These are phyloP conservation scores for Aspergillus aculeatus DNA, from an alignment of 2,329 filamentous ascomycete genomes.

Conservation along the genomic window DNA sequence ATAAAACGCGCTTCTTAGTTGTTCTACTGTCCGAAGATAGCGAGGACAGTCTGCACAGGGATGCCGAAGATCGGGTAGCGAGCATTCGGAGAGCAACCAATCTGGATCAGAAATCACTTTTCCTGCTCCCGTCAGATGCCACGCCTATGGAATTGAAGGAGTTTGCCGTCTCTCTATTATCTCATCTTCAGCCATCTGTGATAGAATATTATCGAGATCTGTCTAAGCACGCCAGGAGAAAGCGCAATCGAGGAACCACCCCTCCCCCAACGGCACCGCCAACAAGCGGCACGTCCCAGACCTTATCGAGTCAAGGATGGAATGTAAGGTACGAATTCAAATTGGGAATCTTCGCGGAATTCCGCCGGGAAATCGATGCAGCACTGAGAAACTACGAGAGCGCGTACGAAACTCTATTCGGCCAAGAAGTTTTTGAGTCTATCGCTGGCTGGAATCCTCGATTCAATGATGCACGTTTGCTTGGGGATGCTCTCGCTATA, in stretches of 20 bases:
- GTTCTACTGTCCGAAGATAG: constrained; percentile 76
- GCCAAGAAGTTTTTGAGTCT: constrained; percentile 79
- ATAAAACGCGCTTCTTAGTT: constrained; percentile 74
- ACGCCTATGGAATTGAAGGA: constrained; percentile 69
- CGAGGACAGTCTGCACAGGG: constrained; percentile 57
- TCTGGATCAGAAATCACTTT: constrained; percentile 79
- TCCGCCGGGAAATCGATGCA: constrained; percentile 86
- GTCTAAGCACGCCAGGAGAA: constrained; percentile 86
- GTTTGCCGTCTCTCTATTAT: constrained; percentile 71
- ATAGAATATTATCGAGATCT: constrained; percentile 92
- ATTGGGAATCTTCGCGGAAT: constrained; percentile 84
- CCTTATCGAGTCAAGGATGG: constrained; percentile 83
- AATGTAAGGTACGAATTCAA: constrained; percentile 95
- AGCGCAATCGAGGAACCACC: constrained; percentile 74
- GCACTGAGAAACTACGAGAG: constrained; percentile 82
- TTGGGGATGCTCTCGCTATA: constrained; percentile 78
- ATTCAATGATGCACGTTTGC: constrained; percentile 87
- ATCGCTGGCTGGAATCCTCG: constrained; percentile 86
- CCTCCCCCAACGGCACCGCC: constrained; percentile 81
- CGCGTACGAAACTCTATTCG: constrained; percentile 80
- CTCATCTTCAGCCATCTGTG: constrained; percentile 69
- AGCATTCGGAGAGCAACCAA: constrained; percentile 76
- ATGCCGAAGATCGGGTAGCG: constrained; percentile 73
- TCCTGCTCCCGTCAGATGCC: constrained; percentile 75
- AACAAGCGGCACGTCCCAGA: constrained; percentile 79